phyloP scores from a whole-genome alignment of 2,329 filamentous ascomycete genomes.

The Trichoderma citrinoviride region DNA sequence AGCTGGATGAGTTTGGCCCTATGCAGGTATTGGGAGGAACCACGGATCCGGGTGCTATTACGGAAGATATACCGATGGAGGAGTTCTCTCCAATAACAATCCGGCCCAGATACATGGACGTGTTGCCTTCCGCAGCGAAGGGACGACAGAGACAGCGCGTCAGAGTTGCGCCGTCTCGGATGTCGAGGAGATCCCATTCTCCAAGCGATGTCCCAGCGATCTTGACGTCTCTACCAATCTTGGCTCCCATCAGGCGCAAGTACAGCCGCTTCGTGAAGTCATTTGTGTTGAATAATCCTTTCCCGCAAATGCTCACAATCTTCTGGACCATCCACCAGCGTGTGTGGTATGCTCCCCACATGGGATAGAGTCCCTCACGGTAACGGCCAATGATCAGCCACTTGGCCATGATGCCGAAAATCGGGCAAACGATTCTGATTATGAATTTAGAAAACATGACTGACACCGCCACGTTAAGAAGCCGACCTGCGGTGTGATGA shows the following conservation, averaged over 20 bases:
- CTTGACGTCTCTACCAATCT: slow-evolving; percentile 51
- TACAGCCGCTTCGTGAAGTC: slow-evolving; percentile 44
- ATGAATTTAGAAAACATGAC: slow-evolving; percentile 43
- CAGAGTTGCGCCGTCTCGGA: slow-evolving; percentile 48
- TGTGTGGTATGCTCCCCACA: slow-evolving; percentile 59
- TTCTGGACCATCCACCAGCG: slow-evolving; percentile 60
- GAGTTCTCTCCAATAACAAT: slow-evolving; percentile 50
- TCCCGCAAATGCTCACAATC: slow-evolving; percentile 47
- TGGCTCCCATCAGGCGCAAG: slow-evolving; percentile 51
- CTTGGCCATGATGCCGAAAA: slow-evolving; percentile 50
- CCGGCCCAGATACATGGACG: slow-evolving; percentile 54
- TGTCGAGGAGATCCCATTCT: slow-evolving; percentile 58
- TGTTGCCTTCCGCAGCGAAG: slow-evolving; percentile 56
- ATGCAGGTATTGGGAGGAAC: slow-evolving; percentile 51
- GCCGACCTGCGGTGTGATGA: slow-evolving; percentile 41
- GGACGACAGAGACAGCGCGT: slow-evolving; percentile 50
- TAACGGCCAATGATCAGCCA: slow-evolving; percentile 56
- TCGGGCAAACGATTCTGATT: slow-evolving; percentile 42
- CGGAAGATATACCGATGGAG: slow-evolving; percentile 47
- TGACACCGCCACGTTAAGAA: slow-evolving; percentile 47
- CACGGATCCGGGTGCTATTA: slow-evolving; percentile 49
- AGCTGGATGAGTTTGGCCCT: slow-evolving; percentile 56
- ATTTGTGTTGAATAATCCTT: slow-evolving; percentile 44
- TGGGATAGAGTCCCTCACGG: slow-evolving; percentile 53
- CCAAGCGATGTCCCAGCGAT: slow-evolving; percentile 46